These are phyloP conservation scores for Camelina neglecta DNA, from an alignment of 345 rosid genomes.

Conservation along the genomic window DNA sequence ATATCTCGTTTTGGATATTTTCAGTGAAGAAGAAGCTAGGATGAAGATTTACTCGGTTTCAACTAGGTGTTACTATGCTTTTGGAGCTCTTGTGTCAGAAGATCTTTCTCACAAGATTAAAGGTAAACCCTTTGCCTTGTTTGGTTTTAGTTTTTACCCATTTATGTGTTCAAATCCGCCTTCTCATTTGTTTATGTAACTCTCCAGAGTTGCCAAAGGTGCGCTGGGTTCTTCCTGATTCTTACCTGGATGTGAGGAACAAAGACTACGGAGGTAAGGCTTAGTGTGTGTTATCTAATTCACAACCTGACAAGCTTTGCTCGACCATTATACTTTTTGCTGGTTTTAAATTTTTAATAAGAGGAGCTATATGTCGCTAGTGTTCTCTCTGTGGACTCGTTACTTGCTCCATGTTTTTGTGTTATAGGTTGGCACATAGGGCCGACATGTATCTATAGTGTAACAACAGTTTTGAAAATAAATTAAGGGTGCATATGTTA, in stretches of 20 bases:
- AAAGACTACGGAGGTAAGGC: constrained; percentile 92
- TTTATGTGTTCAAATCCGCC: background rate
- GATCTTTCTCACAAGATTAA: constrained; percentile 74
- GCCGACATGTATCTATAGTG: background rate
- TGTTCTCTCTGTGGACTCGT: background rate
- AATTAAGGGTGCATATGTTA: background rate
- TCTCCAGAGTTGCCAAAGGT: constrained; percentile 71
- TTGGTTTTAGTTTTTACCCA: background rate
- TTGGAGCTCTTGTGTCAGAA: constrained; percentile 83
- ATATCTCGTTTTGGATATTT: background rate
- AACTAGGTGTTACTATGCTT: constrained; percentile 76
- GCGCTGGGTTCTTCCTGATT: constrained; percentile 99
- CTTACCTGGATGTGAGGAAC: constrained; percentile 89
- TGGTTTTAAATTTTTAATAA: background rate
- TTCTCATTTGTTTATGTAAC: constrained; percentile 9
- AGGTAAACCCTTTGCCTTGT: constrained; percentile 48
- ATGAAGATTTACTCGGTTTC: constrained; percentile 89
- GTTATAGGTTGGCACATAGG: background rate
- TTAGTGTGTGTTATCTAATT: background rate
- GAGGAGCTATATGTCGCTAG: background rate
- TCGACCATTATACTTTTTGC: background rate
- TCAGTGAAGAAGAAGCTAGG: constrained; percentile 89
- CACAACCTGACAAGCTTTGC: background rate
- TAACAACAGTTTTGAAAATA: background rate
- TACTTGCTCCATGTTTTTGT: constrained; percentile 13